Base-by-base conservation (phyloP, 768 basidiomycete species). In the Tricholoma terreum region DNA sequence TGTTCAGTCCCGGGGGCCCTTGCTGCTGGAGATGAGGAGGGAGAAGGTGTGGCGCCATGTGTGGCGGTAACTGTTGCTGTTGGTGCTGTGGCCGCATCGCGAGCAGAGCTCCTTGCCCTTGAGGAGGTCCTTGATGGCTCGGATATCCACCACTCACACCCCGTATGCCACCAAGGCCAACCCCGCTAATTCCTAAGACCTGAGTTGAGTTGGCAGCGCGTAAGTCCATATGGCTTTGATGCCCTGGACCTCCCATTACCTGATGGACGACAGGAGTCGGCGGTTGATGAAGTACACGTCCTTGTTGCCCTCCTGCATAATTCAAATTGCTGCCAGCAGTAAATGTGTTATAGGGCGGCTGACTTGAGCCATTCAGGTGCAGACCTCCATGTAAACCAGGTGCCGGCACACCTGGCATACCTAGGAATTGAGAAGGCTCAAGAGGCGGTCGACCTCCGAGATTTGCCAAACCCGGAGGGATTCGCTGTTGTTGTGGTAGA, bases 401-500 rank as follows among this genome's bases (percentile, higher is more conserved):
- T 38, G 80, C 73, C 21, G 75, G 72, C 56, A 77, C 67, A 17
- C 76, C 76, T 51, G 77, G 72, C 64, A 84, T 72, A 27, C 83
- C 80, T 24, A 82, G 65, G 63, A 85, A 86, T 62, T 89, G 90
- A 8, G 79, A 78, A 19, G 87, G 83, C 51, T 92, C 90, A 61
- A 90, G 89, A 2, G 90, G 90, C 21, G 89, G 90, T 6, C 90
- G 84, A 42, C 83, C 89, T 27, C 90, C 91, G 17, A 92, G 80
- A 64, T 91, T 91, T 11, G 90, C 90, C 36, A 92, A 75, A 31
- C 90, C 90, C 14, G 89, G 89, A 11, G 90, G 90, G 33, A 92
- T 72, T 42, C 89, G 82, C 65, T 87, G 87, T 55, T 79, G 78
- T 38, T 74, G 73, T 12, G 71, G 73, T 40, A 82, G 66, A 21